Base-by-base conservation (phyloP, 139 green algal genomes). In the Chlorella sp. region DNA sequence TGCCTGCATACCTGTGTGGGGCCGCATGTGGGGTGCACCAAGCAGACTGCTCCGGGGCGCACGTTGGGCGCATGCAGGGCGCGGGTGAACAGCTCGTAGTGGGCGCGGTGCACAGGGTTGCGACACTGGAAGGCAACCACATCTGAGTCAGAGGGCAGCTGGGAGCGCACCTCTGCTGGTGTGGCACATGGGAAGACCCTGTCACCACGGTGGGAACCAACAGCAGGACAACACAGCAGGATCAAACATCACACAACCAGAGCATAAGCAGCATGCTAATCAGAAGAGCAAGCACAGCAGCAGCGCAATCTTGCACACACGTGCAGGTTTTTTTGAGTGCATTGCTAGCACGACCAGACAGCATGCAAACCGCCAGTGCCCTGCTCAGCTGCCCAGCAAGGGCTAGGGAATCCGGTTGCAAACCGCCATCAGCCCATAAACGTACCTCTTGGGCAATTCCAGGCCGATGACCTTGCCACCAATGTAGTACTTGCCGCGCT, bases 91-190 rank as follows among this genome's bases (percentile, higher is more conserved):
- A 96, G 89, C 85, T 96, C 91, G 74, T 96, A 96, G 86, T 96
- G 91, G 17, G 91, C 91, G 49, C 84, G 81, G 87, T 97, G 93
- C 68, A 97, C 91, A 31, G 93, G 93, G 84, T 97, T 97, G 62
- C 93, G 86, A 83, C 93, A 97, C 86, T 97, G 93, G 87, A 97
- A 97, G 35, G 90, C 93, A 69, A 97, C 84, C 49, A 97, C 92
- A 72, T 97, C 93, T 26, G 72, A 67, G 67, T 86, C 82, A 4
- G 74, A 35, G 0, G 92, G 93, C 71, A 97, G 88, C 30, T 67
- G 83, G 10, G 81, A 62, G 14, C 93, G 88, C 63, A 96, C 91
- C 73, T 95, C 74, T 4, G 67, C 77, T 5, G 92, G 92, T 2
- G 83, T 91, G 49, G 83, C 82, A 73, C 92, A 97, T 24, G 88